Conservation (phyloP, 2,329 filamentous ascomycete species). For the Colletotrichum sp. region DNA sequence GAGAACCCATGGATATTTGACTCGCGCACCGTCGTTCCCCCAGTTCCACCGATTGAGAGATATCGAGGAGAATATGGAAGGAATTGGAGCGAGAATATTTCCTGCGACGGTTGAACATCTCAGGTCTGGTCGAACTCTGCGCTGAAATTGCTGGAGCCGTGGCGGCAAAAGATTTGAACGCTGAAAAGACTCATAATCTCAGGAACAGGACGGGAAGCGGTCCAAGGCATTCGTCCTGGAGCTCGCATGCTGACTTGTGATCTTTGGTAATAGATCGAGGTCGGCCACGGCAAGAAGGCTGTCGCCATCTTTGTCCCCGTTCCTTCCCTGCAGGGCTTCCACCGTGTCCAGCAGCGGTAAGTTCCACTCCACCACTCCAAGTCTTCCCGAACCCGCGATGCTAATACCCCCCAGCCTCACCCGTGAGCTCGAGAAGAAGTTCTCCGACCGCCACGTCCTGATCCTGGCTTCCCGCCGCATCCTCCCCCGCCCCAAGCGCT, state of each 20-base stretch:
- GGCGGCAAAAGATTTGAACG: constrained; percentile 26
- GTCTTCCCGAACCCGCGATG: not conserved
- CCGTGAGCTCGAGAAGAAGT: constrained; percentile 99
- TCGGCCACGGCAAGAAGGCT: constrained; percentile 99
- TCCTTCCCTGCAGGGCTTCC: constrained; percentile 97
- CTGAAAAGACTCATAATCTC: constrained; percentile 25
- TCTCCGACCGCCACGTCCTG: constrained; percentile 99
- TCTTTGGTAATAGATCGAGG: constrained; percentile 88
- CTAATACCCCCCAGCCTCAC: constrained; percentile 73
- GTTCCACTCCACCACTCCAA: constrained; percentile 34
- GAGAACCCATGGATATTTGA: not conserved
- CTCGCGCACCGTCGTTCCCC: not conserved
- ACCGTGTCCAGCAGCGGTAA: constrained; percentile 99
- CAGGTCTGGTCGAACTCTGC: not conserved
- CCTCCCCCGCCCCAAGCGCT: constrained; percentile 97
- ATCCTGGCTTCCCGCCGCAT: constrained; percentile 99
- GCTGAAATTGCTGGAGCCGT: not conserved
- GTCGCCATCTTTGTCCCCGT: constrained; percentile 99
- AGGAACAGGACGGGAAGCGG: constrained; percentile 78
- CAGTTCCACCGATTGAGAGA: constrained; percentile 8
- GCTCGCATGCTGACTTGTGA: constrained; percentile 77
- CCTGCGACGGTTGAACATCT: not conserved
- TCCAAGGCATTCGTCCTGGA: constrained; percentile 73
- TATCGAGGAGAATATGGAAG: not conserved
- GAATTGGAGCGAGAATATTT: not conserved